A percentile compares a stretch with the other conserved stretches of the same genome.
Conservation (phyloP, 768 basidiomycete genomes). For the Boletus subcaerulescens region DNA sequence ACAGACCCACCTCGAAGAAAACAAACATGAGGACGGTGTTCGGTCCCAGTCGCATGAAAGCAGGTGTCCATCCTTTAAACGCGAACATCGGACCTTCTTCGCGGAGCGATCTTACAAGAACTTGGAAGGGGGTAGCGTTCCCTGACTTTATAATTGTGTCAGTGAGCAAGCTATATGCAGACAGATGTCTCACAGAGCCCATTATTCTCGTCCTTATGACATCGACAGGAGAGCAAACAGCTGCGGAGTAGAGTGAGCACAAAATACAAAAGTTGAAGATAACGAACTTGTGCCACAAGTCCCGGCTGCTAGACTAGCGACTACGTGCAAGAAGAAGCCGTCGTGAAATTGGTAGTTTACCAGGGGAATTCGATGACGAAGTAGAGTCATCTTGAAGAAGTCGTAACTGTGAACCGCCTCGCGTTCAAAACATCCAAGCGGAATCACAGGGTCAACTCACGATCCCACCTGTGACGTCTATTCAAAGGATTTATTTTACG, state of each 20-base stretch:
- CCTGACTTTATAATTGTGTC: constrained; percentile 43
- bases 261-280: background rate
- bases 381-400: constrained; percentile 62
- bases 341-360: constrained; percentile 62
- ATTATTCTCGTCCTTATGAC: constrained; percentile 75
- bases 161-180: background rate
- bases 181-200: constrained; percentile 54
- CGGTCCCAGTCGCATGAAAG: constrained; percentile 79
- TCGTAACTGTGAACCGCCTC: constrained; percentile 55
- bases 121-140: constrained; percentile 44
- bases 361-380: constrained; percentile 51
- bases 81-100: constrained; percentile 76
- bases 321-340: constrained; percentile 61
- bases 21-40: constrained; percentile 85
- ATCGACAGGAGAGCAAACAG: constrained; percentile 76
- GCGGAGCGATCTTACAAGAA: constrained; percentile 57
- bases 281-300: constrained; percentile 73
- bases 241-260: constrained; percentile 34
- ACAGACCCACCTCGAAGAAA: constrained; percentile 67
- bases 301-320: constrained; percentile 67
- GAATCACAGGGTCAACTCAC: constrained; percentile 42
- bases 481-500: constrained; percentile 7
- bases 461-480: constrained; percentile 82
- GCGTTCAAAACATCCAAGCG: background rate
- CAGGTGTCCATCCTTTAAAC: constrained; percentile 89